These are phyloP conservation scores for Microbotryum silenes-acaulis DNA, from an alignment of 1,284 basidiomycete species.

Conservation along the genomic window DNA sequence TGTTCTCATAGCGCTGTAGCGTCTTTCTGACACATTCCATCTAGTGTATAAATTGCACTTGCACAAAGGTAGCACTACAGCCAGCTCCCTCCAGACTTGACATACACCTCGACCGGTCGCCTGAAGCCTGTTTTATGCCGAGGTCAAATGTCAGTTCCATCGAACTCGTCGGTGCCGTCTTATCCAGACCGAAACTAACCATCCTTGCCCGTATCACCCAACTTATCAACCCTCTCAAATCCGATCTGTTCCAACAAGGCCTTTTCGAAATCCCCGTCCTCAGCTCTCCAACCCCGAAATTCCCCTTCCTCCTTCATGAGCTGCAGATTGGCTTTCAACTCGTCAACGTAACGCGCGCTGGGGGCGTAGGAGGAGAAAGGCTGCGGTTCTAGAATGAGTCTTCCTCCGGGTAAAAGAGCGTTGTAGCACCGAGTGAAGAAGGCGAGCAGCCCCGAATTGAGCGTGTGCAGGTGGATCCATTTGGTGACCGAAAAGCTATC, in stretches of 20 bases:
- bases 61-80: background rate
- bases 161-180: too few relatives aligned
- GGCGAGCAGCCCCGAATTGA: slow-evolving; percentile 55
- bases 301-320: slow-evolving; percentile 47
- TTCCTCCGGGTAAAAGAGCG: slow-evolving; percentile 51
- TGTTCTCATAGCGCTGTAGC: too few relatives aligned
- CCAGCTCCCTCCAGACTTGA: slow-evolving; percentile 14
- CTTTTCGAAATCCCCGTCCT: slow-evolving; percentile 49
- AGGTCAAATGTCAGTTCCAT: too few relatives aligned
- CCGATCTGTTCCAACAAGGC: slow-evolving; percentile 53
- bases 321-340: slow-evolving; percentile 5
- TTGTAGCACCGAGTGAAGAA: slow-evolving; percentile 58
- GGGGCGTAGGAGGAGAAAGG: slow-evolving; percentile 69
- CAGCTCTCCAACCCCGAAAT: slow-evolving; percentile 51
- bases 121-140: slow-evolving; percentile 7
- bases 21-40: too few relatives aligned
- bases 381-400: slow-evolving; percentile 69
- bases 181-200: slow-evolving; percentile 39
- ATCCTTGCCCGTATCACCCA: slow-evolving; percentile 54
- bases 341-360: slow-evolving; percentile 45
- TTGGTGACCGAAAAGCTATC: slow-evolving; percentile 71
- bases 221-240: slow-evolving; percentile 49
- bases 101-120: slow-evolving; percentile 18
- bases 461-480: slow-evolving; percentile 73
- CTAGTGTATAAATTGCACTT: too few relatives aligned